These are phyloP conservation scores for Croton setiger DNA, from an alignment of 441 rosid species.

Conservation along the genomic window DNA sequence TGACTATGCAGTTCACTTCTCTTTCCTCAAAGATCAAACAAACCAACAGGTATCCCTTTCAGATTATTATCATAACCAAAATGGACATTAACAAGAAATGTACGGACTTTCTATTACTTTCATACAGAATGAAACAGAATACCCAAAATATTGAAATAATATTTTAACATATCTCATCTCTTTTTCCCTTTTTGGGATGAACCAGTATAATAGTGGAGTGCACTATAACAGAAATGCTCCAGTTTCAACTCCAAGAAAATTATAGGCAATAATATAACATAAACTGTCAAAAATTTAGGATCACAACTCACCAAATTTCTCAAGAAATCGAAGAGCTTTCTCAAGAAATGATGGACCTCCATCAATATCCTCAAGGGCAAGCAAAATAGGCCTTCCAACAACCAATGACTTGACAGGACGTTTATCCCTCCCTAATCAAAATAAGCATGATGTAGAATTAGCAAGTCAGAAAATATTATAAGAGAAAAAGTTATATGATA, in stretches of 20 bases:
- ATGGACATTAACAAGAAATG: background rate
- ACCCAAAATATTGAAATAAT: background rate
- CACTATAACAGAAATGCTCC: slow-evolving; percentile 7
- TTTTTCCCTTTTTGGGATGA: background rate
- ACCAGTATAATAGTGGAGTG: background rate
- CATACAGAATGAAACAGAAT: background rate
- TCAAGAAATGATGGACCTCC: slow-evolving; percentile 98
- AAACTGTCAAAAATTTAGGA: slow-evolving; percentile 17
- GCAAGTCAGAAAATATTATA: slow-evolving; percentile 11
- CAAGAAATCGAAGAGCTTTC: slow-evolving; percentile 94
- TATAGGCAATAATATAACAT: background rate
- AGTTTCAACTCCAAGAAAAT: slow-evolving; percentile 16
- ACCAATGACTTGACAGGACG: slow-evolving; percentile 87
- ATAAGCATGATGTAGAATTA: slow-evolving; percentile 13
- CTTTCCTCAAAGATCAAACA: background rate
- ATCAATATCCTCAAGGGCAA: slow-evolving; percentile 98
- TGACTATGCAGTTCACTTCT: background rate
- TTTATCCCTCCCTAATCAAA: slow-evolving; percentile 79
- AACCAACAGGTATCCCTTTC: background rate
- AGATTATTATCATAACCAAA: slow-evolving; percentile 4
- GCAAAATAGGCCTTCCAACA: slow-evolving; percentile 98
- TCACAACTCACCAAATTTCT: slow-evolving; percentile 72
- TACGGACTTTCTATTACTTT: background rate
- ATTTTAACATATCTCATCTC: background rate
- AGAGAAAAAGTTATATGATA: slow-evolving; percentile 11